phyloP scores from a whole-genome alignment of 2,329 filamentous ascomycete genomes.

The Colletotrichum sp. region DNA sequence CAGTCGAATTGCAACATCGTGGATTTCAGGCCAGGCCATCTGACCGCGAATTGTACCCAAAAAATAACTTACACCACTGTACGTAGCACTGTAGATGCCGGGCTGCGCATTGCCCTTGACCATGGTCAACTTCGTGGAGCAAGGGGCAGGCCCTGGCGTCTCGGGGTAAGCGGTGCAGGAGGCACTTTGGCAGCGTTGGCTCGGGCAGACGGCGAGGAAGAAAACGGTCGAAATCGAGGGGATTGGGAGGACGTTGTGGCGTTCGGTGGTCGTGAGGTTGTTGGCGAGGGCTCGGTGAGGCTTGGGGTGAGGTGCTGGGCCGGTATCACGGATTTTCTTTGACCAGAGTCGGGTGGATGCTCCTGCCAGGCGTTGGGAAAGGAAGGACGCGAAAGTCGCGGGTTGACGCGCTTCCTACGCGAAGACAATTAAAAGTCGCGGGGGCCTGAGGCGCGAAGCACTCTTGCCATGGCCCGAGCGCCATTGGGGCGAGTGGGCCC shows the following conservation, averaged over 20 bases:
- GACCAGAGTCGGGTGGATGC: conserved; percentile 16
- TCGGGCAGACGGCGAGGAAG: neutral
- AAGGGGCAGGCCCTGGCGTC: conserved; percentile 17
- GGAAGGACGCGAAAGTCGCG: conserved; percentile 19
- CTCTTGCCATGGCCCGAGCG: neutral
- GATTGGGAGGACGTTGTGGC: neutral
- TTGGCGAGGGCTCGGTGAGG: neutral
- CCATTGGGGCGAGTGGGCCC: neutral
- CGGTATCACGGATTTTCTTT: conserved; percentile 16
- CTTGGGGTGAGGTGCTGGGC: neutral
- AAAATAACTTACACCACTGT: conserved; percentile 64
- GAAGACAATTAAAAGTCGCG: conserved; percentile 16
- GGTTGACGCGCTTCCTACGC: conserved; percentile 15
- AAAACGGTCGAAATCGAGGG: neutral
- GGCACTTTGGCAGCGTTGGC: neutral
- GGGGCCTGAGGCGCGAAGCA: neutral
- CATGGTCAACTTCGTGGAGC: conserved; percentile 37
- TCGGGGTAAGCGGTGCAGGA: neutral
- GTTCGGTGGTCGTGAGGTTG: neutral
- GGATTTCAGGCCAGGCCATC: neutral
- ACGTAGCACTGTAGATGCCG: conserved; percentile 71
- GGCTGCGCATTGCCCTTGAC: conserved; percentile 46
- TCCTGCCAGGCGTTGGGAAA: neutral
- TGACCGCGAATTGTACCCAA: neutral
- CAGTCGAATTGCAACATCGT: neutral